Evolutionary conservation across 345 rosid species (phyloP).

Genomic region (Theobroma cacao): DNA sequence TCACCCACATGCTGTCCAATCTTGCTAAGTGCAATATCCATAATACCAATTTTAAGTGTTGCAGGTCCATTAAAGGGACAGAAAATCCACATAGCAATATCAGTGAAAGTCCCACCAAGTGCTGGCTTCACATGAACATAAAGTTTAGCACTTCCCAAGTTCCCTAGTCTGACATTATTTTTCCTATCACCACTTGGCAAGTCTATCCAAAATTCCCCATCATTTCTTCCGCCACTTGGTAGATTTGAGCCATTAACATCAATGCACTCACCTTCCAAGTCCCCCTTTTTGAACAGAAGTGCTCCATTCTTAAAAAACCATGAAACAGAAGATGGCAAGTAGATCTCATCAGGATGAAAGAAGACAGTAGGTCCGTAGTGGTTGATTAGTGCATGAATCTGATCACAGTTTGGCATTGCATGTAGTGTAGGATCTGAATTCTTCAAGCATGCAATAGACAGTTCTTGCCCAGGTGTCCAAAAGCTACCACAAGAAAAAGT

Average conservation of each 20-base stretch:
- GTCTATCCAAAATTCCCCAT: slow-evolving; percentile 72
- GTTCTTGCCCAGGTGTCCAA: slow-evolving; percentile 36
- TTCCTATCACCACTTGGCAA: slow-evolving; percentile 39
- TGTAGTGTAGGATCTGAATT: slow-evolving; percentile 50
- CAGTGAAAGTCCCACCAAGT: slow-evolving; percentile 79
- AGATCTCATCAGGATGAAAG: slow-evolving; percentile 61
- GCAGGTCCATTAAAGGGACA: slow-evolving; percentile 93
- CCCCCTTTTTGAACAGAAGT: slow-evolving; percentile 43
- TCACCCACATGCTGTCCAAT: slow-evolving; percentile 91
- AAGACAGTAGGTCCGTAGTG: slow-evolving; percentile 75
- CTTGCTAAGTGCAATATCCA: slow-evolving; percentile 44
- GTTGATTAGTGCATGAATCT: slow-evolving; percentile 56
- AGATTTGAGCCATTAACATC: slow-evolving; percentile 63
- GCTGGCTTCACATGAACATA: slow-evolving; percentile 83
- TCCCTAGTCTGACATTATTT: slow-evolving; percentile 49
- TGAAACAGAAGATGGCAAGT: slow-evolving; percentile 69
- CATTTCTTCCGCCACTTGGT: slow-evolving; percentile 65
- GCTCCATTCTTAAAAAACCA: slow-evolving; percentile 71
- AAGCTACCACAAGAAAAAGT: slow-evolving; percentile 60
- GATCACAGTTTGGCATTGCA: slow-evolving; percentile 75
- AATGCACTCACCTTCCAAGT: slow-evolving; percentile 34
- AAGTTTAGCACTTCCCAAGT: slow-evolving; percentile 65
- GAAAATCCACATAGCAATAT: slow-evolving; percentile 83
- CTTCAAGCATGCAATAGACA: slow-evolving; percentile 54
- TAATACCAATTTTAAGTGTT: slow-evolving; percentile 56